phyloP scores from a whole-genome alignment of 176 grass and related monocot genomes.

The Leersia perrieri region DNA sequence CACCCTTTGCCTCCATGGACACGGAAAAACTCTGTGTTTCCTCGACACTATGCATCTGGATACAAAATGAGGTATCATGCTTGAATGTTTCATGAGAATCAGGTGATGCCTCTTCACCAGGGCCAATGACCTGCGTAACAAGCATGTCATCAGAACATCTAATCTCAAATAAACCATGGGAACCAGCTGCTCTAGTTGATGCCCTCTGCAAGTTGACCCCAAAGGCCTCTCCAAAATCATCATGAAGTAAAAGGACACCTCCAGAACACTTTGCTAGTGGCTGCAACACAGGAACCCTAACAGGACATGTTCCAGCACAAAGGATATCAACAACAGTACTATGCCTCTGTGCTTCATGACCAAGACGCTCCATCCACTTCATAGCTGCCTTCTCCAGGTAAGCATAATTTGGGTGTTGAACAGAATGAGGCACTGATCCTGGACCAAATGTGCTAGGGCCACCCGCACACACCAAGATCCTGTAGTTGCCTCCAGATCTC shows the following conservation, averaged over 20 bases:
- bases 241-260: slow-evolving; percentile 90
- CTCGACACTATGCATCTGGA: slow-evolving; percentile 96
- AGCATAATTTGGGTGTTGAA: slow-evolving; percentile 92
- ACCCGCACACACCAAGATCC: slow-evolving; percentile 84
- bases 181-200: slow-evolving; percentile 71
- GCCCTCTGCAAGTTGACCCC: slow-evolving; percentile 97
- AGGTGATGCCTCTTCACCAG: slow-evolving; percentile 84
- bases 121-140: slow-evolving; percentile 94
- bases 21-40: slow-evolving; percentile 88
- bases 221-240: slow-evolving; percentile 99
- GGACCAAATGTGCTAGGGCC: slow-evolving; percentile 89
- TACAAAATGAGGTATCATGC: slow-evolving; percentile 74
- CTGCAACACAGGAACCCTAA: slow-evolving; percentile 78
- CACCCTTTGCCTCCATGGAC: slow-evolving; percentile 86
- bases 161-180: slow-evolving; percentile 90
- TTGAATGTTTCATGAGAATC: slow-evolving; percentile 97
- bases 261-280: slow-evolving; percentile 88
- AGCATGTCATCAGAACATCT: slow-evolving; percentile 89
- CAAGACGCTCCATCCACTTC: slow-evolving; percentile 88
- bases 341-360: slow-evolving; percentile 75
- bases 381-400: slow-evolving; percentile 88
- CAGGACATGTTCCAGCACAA: slow-evolving; percentile 90
- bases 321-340: slow-evolving; percentile 82
- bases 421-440: slow-evolving; percentile 82
- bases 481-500: slow-evolving; percentile 91